Percentiles rank a stretch among this genome's conserved stretches.
Evolutionary conservation across 371 early-diverging fungal genomes (phyloP).

Genomic region (Actinomortierella wolfii): DNA sequence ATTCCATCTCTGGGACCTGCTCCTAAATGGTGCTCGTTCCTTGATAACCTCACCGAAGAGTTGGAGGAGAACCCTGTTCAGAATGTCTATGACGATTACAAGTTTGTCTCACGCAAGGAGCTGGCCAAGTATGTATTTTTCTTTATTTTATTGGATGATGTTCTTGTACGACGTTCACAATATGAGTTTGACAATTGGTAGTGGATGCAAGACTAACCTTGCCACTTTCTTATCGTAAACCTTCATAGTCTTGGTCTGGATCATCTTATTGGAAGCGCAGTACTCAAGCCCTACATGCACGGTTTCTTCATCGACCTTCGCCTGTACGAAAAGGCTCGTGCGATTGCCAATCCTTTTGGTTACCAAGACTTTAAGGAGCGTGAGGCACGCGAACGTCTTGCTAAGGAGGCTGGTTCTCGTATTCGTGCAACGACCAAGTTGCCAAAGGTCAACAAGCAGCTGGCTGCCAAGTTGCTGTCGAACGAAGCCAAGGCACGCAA

Average conservation of each 20-base stretch:
- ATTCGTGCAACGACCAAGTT: slow-evolving; percentile 87
- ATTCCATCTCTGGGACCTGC: slow-evolving; percentile 94
- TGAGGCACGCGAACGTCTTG: slow-evolving; percentile 80
- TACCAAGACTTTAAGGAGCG: slow-evolving; percentile 88
- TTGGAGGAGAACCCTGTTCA: slow-evolving; percentile 92
- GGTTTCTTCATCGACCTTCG: slow-evolving; percentile 97
- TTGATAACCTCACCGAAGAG: slow-evolving; percentile 98
- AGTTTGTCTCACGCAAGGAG: slow-evolving; percentile 94
- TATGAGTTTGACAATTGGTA: no score
- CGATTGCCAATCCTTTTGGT: slow-evolving; percentile 97
- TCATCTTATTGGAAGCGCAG: slow-evolving; percentile 91
- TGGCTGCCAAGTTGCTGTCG: slow-evolving; percentile 80
- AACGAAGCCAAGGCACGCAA: slow-evolving; percentile 47
- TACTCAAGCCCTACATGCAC: slow-evolving; percentile 98
- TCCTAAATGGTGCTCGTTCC: slow-evolving; percentile 95
- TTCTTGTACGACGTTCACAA: no score
- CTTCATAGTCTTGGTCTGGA: slow-evolving; percentile 87
- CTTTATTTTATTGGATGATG: not conserved
- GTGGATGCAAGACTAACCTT: not conserved
- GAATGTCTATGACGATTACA: slow-evolving; percentile 95
- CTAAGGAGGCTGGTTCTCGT: slow-evolving; percentile 86
- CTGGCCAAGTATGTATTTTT: slow-evolving; percentile 55
- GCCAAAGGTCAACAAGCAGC: slow-evolving; percentile 87
- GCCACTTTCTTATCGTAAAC: not conserved
- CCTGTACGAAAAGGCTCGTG: slow-evolving; percentile 93